phyloP scores from a whole-genome alignment of 495 filamentous ascomycete species.

The Neurospora intermedia region DNA sequence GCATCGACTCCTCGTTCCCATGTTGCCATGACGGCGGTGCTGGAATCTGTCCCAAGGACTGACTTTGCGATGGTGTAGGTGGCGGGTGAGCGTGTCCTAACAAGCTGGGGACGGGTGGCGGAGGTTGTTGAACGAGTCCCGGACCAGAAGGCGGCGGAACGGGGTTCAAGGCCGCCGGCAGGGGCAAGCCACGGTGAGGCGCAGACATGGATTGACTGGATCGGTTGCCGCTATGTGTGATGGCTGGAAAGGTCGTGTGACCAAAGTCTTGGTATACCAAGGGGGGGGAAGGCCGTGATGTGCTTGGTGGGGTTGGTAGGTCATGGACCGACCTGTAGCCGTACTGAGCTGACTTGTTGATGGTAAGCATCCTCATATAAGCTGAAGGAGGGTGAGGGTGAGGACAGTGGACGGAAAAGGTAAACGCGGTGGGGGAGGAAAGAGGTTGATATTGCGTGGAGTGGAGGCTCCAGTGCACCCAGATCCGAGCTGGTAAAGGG shows the following conservation, averaged over 20 bases:
- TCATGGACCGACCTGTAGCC: conserved; percentile 61
- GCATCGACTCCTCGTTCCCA: conserved; percentile 68
- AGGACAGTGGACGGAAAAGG: conserved; percentile 3
- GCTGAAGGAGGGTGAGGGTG: conserved; percentile 1
- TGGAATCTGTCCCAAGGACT: conserved; percentile 47
- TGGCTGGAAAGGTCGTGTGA: conserved; percentile 30
- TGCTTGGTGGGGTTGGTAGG: conserved; percentile 49
- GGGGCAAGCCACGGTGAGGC: conserved; percentile 66
- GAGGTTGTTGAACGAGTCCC: conserved; percentile 4
- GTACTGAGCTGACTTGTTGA: conserved; percentile 55
- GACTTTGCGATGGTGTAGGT: conserved; percentile 29
- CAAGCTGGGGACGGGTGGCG: conserved; percentile 20
- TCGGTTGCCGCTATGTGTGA: conserved; percentile 31
- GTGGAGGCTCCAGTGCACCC: not conserved
- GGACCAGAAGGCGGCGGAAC: conserved; percentile 33
- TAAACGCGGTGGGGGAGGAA: conserved; percentile 7
- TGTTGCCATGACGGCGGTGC: conserved; percentile 63
- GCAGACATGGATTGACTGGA: conserved; percentile 51
- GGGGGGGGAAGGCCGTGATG: conserved; percentile 50
- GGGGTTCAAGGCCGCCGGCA: conserved; percentile 61
- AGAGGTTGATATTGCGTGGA: conserved; percentile 1
- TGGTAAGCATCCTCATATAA: conserved; percentile 52
- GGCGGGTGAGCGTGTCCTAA: conserved; percentile 24
- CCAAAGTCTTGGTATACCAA: conserved; percentile 39
- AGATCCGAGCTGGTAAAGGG: conserved; percentile 1